Conservation (phyloP, 768 basidiomycete species). For the Mycena venus region DNA sequence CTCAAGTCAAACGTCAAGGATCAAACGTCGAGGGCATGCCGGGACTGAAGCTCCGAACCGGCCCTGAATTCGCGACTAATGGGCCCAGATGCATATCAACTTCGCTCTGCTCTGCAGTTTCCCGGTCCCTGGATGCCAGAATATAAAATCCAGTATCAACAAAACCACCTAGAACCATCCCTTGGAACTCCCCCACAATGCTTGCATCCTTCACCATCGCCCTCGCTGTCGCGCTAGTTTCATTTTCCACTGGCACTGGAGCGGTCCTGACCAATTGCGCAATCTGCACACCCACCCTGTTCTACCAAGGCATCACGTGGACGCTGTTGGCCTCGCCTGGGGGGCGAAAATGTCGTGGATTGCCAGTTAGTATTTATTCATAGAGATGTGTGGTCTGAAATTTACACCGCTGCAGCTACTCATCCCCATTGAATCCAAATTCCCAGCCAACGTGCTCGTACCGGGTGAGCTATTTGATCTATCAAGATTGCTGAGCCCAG, state of each 20-base stretch:
- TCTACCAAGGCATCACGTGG: constrained; percentile 9
- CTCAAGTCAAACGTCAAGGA: too few species aligned
- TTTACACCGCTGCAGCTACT: constrained; percentile 8
- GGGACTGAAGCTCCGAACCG: background rate
- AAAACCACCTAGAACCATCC: background rate
- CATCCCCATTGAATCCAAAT: background rate
- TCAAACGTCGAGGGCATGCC: too few species aligned
- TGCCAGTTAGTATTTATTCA: constrained; percentile 8
- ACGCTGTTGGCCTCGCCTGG: background rate
- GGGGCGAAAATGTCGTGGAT: constrained; percentile 11
- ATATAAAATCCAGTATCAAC: background rate
- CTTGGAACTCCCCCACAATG: background rate
- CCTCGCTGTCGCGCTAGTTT: constrained; percentile 6
- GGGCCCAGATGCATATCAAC: background rate
- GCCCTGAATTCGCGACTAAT: background rate
- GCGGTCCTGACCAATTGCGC: constrained; percentile 9
- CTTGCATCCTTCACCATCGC: background rate
- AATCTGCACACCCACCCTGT: constrained; percentile 1
- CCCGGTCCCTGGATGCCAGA: too few species aligned
- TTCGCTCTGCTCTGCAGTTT: background rate
- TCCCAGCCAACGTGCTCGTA: background rate
- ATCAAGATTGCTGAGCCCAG: background rate
- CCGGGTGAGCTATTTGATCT: background rate
- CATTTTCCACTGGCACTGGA: constrained; percentile 6
- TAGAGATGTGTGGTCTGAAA: too few species aligned